Evolutionary conservation across 2,329 filamentous ascomycete genomes (phyloP).

Genomic region (Metarhizium humberi): DNA sequence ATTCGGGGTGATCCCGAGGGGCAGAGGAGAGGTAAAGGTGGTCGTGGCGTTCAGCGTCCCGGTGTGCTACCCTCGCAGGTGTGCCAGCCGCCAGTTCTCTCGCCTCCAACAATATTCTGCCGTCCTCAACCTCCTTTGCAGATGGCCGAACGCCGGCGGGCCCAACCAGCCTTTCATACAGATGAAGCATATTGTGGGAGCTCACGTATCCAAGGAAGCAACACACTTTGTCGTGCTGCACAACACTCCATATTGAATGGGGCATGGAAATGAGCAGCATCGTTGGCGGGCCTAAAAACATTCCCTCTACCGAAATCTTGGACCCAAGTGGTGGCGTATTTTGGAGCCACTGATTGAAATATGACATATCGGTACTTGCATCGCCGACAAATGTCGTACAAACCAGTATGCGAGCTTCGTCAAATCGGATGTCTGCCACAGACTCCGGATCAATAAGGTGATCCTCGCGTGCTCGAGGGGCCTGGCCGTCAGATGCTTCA

Average conservation of each 20-base stretch:
- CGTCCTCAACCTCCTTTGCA: constrained; percentile 46
- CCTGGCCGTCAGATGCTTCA: constrained; percentile 14
- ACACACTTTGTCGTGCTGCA: constrained; percentile 58
- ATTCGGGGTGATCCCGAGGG: constrained; percentile 13
- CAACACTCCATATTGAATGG: constrained; percentile 51
- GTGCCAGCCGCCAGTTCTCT: constrained; percentile 34
- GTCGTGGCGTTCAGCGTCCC: constrained; percentile 18
- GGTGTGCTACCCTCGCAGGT: constrained; percentile 16
- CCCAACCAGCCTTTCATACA: constrained; percentile 51
- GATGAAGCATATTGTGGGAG: constrained; percentile 57
- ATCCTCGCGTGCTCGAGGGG: constrained; percentile 21
- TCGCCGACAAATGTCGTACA: constrained; percentile 60
- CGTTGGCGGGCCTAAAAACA: constrained; percentile 58
- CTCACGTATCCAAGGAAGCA: constrained; percentile 56
- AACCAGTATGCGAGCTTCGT: constrained; percentile 53
- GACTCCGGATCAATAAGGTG: constrained; percentile 36
- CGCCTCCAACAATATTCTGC: constrained; percentile 46
- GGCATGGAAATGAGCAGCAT: constrained; percentile 60
- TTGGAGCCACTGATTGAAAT: constrained; percentile 57
- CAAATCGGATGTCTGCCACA: constrained; percentile 48
- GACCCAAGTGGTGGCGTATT: constrained; percentile 46
- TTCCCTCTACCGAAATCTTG: constrained; percentile 55
- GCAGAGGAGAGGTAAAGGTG: constrained; percentile 14
- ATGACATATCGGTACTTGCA: constrained; percentile 55
- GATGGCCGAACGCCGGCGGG: constrained; percentile 33